Evolutionary conservation across 2,329 filamentous ascomycete species (phyloP).

Genomic region (Penicillium vulpinum): DNA sequence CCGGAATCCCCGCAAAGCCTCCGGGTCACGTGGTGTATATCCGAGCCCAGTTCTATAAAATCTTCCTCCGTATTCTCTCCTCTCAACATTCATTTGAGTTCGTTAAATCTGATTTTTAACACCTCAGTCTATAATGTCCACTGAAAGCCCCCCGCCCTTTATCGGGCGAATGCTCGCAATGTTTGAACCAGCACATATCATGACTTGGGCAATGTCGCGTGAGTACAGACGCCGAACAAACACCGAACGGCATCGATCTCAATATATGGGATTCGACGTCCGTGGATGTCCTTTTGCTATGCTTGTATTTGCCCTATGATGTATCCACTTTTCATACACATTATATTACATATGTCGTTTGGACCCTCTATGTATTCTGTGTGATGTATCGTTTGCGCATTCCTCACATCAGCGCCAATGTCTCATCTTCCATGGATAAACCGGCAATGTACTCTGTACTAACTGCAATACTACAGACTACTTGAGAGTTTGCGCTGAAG

Average conservation of each 20-base stretch:
- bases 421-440: not conserved
- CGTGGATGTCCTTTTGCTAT: not conserved
- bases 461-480: constrained; percentile 30
- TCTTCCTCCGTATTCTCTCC: not conserved
- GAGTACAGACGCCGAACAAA: constrained; percentile 15
- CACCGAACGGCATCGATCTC: not conserved
- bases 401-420: not conserved
- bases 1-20: not conserved
- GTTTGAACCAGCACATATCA: constrained; percentile 27
- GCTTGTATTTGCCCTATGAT: not conserved
- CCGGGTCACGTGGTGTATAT: not conserved
- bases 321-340: not conserved
- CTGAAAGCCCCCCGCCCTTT: constrained; percentile 15
- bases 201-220: constrained; percentile 31
- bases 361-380: not conserved
- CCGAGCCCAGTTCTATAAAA: not conserved
- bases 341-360: not conserved
- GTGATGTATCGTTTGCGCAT: not conserved
- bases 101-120: not conserved
- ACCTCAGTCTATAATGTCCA: constrained; percentile 8
- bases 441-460: constrained; percentile 12
- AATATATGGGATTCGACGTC: not conserved
- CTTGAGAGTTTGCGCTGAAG: constrained; percentile 32
- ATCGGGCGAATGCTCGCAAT: constrained; percentile 21
- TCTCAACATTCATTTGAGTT: not conserved